Evolutionary conservation across 108 stramenopile species (phyloP).

Genomic region (Epithemia pelagica): DNA sequence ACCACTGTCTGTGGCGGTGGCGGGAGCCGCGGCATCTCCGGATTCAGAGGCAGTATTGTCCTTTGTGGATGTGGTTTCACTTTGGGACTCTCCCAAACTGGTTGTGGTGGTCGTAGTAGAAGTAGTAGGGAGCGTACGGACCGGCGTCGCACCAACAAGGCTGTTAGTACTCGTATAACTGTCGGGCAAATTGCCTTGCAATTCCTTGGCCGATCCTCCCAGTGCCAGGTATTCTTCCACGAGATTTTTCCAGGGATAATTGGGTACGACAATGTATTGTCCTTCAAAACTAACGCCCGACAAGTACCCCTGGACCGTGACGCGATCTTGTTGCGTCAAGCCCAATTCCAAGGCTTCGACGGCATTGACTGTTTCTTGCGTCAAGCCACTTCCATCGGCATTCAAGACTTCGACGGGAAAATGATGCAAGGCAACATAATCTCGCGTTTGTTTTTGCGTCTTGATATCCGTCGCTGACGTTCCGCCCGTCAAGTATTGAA

Average conservation of each 20-base stretch:
- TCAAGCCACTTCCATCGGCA: neutral
- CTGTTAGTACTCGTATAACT: too few species aligned
- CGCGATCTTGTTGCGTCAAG: neutral
- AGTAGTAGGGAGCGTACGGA: neutral
- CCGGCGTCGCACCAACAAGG: too few species aligned
- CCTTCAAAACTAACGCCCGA: conserved; percentile 1
- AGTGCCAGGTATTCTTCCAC: neutral
- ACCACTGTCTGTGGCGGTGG: neutral
- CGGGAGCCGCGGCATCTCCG: neutral
- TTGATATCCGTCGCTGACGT: neutral
- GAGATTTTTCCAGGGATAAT: neutral
- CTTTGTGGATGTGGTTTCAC: neutral
- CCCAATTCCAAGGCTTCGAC: neutral
- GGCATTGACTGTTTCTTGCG: neutral
- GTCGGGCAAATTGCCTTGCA: neutral
- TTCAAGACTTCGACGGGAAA: neutral
- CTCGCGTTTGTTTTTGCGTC: neutral
- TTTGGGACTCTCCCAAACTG: neutral
- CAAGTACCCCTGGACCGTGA: neutral
- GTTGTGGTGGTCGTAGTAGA: neutral
- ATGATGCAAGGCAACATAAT: neutral
- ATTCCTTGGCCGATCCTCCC: neutral
- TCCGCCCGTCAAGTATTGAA: neutral
- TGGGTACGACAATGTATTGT: neutral
- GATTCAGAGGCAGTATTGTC: neutral